Evolutionary conservation across 2,329 filamentous ascomycete species (phyloP).

Genomic region (Nigrospora sphaerica): DNA sequence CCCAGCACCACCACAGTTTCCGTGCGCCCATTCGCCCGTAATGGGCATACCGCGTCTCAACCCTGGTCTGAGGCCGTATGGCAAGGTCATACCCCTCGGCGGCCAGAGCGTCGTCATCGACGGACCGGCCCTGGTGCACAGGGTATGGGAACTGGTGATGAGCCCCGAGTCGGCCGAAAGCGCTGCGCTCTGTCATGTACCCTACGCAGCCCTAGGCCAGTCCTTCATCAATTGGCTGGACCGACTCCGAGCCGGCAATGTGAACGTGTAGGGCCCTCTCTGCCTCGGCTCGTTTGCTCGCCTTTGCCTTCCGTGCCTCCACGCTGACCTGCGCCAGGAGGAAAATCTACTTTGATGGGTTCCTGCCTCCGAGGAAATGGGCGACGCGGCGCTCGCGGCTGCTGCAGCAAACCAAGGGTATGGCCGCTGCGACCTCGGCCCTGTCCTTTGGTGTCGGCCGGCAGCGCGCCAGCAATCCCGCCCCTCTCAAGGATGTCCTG

Average conservation of each 20-base stretch:
- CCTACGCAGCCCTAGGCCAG: conserved; percentile 56
- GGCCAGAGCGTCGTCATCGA: conserved; percentile 54
- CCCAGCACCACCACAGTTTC: too few species aligned
- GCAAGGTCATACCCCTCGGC: conserved; percentile 31
- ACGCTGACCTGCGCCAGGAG: conserved; percentile 35
- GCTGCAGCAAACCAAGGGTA: conserved; percentile 45
- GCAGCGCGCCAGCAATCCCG: not conserved
- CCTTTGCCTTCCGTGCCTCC: not conserved
- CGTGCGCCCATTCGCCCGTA: too few species aligned
- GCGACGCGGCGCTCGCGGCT: conserved; percentile 54
- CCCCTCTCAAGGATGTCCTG: conserved; percentile 16
- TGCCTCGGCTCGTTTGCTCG: conserved; percentile 11
- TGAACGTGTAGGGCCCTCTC: conserved; percentile 53
- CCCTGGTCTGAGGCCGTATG: conserved; percentile 45
- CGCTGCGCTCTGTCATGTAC: conserved; percentile 47
- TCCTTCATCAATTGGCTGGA: conserved; percentile 57
- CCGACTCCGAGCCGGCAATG: conserved; percentile 43
- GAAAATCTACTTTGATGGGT: conserved; percentile 81
- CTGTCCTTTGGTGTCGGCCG: conserved; percentile 13
- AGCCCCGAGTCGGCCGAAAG: conserved; percentile 24
- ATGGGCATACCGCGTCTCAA: conserved; percentile 58
- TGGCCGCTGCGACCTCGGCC: conserved; percentile 41
- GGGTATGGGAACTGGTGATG: conserved; percentile 56
- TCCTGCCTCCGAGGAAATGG: conserved; percentile 62
- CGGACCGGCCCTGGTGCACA: conserved; percentile 71